Evolutionary conservation across 108 stramenopile genomes (phyloP), one percentile per base, ranked within the genome.

Genomic region (Pseudonitzschia delicatissima): DNA sequence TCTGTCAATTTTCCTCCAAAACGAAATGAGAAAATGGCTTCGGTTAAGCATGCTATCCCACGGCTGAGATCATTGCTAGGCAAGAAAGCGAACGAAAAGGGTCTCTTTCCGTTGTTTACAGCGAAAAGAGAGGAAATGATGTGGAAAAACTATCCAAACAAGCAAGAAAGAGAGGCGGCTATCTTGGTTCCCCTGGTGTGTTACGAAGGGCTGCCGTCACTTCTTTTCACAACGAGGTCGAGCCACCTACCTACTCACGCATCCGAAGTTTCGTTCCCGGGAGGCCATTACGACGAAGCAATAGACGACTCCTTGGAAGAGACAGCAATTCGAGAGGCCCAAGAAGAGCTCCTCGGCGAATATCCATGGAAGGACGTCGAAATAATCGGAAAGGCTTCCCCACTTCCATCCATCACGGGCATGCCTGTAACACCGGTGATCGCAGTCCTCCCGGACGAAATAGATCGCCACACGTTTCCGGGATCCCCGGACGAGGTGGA

Each of bases 161-260:
- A 74, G 20, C 26, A n/a, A 29, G 26, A 40, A 40, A 66, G 74
- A 62, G 64, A 81, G 64, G 93, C 96, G 0, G 87, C 92, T 7
- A 85, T 96, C 8, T 65, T 96, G 36, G 78, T 96, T 2, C 91
- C 93, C 4, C 60, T 96, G 11, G 85, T 89, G 53, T 87, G 77
- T 35, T 87, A 84, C 8, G 70, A 85, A 17, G 90, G 86, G 5
- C 69, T 71, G 20, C 87, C 93, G 7, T 94, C 93, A 13, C 62
- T 97, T 36, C 71, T 97, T 45, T 97, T 95, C 73, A 94, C 92
- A 21, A 76, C 76, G 40, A 79, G 96, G 66, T 88, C 96, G 3
- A 51, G 66, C 4, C 70, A 75, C 37, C 47, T 97, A 17, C 77
- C 78, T 31, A 61, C 77, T 4, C 93, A 95, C 77, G 88, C 88